These are phyloP conservation scores for Hypoxylon fuscum DNA, from an alignment of 495 filamentous ascomycete species.

Conservation along the genomic window DNA sequence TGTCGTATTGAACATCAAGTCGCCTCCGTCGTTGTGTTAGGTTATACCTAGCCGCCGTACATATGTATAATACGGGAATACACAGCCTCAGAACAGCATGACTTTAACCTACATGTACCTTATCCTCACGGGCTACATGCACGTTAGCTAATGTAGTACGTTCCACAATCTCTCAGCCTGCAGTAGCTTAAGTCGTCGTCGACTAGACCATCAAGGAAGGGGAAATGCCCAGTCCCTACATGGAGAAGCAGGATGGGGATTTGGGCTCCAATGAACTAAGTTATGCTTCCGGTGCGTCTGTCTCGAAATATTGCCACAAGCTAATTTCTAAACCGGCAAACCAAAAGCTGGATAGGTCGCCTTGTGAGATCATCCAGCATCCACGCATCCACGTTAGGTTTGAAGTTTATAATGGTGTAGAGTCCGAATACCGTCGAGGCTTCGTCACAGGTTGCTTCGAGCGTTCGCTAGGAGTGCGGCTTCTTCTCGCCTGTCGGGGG, in stretches of 20 bases:
- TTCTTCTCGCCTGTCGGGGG: not conserved
- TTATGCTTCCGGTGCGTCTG: not conserved
- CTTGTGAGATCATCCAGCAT: conserved; percentile 21
- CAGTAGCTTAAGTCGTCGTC: not conserved
- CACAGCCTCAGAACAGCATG: conserved; percentile 11
- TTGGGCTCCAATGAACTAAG: not conserved
- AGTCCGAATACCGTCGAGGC: not conserved
- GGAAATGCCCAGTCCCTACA: conserved; percentile 5
- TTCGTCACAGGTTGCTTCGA: not conserved
- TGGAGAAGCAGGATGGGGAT: not conserved
- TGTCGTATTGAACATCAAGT: conserved; percentile 27
- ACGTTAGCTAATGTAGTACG: not conserved
- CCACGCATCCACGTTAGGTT: conserved; percentile 11
- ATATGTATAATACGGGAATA: not conserved
- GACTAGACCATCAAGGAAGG: not conserved
- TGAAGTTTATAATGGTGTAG: conserved; percentile 11
- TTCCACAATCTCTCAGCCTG: not conserved
- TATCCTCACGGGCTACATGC: not conserved
- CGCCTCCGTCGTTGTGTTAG: conserved; percentile 17
- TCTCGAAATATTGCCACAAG: conserved; percentile 30
- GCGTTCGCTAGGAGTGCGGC: conserved; percentile 1
- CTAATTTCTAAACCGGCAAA: conserved; percentile 12
- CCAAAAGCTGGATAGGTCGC: conserved; percentile 7
- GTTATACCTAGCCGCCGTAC: not conserved
- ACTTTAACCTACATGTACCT: not conserved